Percentiles rank a stretch among this genome's conserved stretches.
phyloP scores from a whole-genome alignment of 148 eudicot species.

The Camellia lanceoleosa region DNA sequence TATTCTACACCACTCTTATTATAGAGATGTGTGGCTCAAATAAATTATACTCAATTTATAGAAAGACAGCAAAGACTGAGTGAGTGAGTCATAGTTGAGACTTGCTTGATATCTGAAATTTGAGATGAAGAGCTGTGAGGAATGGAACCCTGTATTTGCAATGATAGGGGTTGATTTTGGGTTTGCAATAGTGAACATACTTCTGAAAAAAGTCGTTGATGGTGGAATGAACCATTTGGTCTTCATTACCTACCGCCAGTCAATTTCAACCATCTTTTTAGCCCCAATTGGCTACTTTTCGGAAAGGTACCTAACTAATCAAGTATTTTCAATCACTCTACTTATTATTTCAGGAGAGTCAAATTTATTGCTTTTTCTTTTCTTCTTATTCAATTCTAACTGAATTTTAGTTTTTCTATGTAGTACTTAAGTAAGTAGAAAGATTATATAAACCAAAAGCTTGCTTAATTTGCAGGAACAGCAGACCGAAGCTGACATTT shows the following conservation, averaged over 20 bases:
- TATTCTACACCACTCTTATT: no score
- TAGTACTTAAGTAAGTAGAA: not conserved
- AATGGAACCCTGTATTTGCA: conserved; percentile 38
- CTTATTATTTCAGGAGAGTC: not conserved
- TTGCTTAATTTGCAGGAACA: conserved; percentile 21
- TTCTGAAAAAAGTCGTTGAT: conserved; percentile 31
- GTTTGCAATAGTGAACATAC: conserved; percentile 30
- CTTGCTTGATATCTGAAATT: not conserved
- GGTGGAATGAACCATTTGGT: conserved; percentile 41
- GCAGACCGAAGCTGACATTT: conserved; percentile 30
- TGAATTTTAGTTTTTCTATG: no score
- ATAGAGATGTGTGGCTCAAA: not conserved
- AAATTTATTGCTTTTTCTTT: not conserved
- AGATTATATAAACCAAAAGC: not conserved
- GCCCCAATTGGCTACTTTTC: conserved; percentile 31
- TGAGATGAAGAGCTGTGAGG: conserved; percentile 25
- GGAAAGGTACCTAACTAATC: conserved; percentile 22
- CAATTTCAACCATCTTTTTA: conserved; percentile 32
- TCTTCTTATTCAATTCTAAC: not conserved
- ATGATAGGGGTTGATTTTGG: conserved; percentile 30
- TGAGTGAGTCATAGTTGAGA: no score
- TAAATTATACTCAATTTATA: not conserved
- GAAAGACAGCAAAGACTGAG: no score
- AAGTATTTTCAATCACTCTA: no score
- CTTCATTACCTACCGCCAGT: conserved; percentile 42